Evolutionary conservation across 2,329 filamentous ascomycete species (phyloP).

Genomic region (Aspergillus vadensis): DNA sequence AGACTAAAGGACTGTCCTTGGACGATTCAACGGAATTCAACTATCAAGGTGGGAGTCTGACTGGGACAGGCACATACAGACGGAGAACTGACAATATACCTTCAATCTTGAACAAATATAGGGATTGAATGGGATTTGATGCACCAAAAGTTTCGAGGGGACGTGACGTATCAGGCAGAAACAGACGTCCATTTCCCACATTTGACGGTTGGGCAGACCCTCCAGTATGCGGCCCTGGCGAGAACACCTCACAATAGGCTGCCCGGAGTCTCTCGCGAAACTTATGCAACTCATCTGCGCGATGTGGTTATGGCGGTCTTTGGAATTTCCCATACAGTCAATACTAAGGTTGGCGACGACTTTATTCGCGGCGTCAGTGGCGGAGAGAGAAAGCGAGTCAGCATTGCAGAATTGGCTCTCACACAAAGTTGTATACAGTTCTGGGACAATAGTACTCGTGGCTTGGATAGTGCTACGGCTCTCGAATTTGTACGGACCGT

Average conservation of each 20-base stretch:
- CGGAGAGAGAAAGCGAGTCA: conserved; percentile 12
- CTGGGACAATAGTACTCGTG: conserved; percentile 47
- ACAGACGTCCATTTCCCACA: conserved; percentile 76
- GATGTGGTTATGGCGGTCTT: conserved; percentile 5
- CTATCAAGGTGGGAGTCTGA: conserved; percentile 58
- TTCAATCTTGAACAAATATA: conserved; percentile 28
- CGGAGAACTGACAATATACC: neutral
- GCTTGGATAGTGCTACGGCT: conserved; percentile 50
- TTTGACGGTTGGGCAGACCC: conserved; percentile 72
- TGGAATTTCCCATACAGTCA: conserved; percentile 7
- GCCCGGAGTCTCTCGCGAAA: neutral
- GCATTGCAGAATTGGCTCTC: conserved; percentile 4
- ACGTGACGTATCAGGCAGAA: conserved; percentile 79
- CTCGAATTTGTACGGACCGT: conserved; percentile 52
- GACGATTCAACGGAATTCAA: conserved; percentile 70
- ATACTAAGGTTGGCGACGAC: conserved; percentile 12
- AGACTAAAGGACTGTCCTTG: conserved; percentile 73
- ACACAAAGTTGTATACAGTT: neutral
- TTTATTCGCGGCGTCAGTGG: conserved; percentile 13
- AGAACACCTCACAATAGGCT: neutral
- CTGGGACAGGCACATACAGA: neutral
- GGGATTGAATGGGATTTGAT: neutral
- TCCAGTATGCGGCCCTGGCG: conserved; percentile 55
- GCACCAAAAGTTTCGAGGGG: conserved; percentile 50
- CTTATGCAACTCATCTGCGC: conserved; percentile 8